A percentile compares a stretch with the other conserved stretches of the same genome.
Evolutionary conservation across 2,329 filamentous ascomycete genomes (phyloP).

Genomic region (Alternaria hordeiaustralica): DNA sequence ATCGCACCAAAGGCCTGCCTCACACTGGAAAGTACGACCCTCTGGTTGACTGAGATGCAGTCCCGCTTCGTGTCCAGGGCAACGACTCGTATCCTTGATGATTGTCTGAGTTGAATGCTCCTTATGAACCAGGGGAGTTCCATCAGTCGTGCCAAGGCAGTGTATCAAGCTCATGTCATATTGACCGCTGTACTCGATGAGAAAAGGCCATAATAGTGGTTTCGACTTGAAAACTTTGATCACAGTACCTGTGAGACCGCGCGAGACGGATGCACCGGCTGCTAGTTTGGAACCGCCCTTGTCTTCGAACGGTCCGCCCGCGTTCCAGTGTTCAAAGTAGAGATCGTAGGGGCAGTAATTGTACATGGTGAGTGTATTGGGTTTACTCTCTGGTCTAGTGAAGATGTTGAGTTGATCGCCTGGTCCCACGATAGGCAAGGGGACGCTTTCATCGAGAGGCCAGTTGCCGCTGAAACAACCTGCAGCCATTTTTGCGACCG

Average conservation of each 20-base stretch:
- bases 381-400: slow-evolving; percentile 3
- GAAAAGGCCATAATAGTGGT: too few relatives aligned
- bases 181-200: too few relatives aligned
- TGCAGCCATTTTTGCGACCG: too few relatives aligned
- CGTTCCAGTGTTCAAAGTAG: too few relatives aligned
- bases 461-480: too few relatives aligned
- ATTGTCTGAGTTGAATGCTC: background rate
- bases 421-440: slow-evolving; percentile 1
- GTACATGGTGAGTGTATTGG: slow-evolving; percentile 19
- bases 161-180: slow-evolving; percentile 25
- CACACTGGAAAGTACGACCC: slow-evolving; percentile 21
- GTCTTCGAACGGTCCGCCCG: too few relatives aligned
- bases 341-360: slow-evolving; percentile 27
- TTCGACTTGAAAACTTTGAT: too few relatives aligned
- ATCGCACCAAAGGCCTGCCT: slow-evolving; percentile 22
- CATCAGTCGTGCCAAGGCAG: slow-evolving; percentile 14
- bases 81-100: slow-evolving; percentile 14
- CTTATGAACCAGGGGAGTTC: too few relatives aligned
- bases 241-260: too few relatives aligned
- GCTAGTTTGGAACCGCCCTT: too few relatives aligned
- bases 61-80: slow-evolving; percentile 22
- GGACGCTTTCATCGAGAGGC: background rate
- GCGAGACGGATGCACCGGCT: too few relatives aligned
- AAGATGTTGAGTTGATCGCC: slow-evolving; percentile 21
- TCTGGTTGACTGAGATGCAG: slow-evolving; percentile 22